Conservation (phyloP, 75 land plant genomes). For the Picea glauca region DNA sequence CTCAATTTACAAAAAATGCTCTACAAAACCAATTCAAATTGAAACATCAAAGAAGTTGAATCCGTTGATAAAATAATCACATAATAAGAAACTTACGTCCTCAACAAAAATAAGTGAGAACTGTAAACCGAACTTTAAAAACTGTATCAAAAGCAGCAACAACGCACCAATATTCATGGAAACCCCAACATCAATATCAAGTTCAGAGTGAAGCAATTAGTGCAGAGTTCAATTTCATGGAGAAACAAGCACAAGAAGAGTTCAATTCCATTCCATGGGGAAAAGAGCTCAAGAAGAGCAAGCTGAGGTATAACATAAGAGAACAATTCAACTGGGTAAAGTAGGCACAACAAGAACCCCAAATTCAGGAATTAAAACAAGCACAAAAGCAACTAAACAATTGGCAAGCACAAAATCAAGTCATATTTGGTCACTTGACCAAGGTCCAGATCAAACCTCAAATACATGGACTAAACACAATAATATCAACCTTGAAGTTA, state of each 20-base stretch:
- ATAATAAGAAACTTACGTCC: background rate
- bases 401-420: background rate
- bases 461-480: too few relatives aligned
- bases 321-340: background rate
- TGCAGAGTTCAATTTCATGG: background rate
- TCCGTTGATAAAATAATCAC: background rate
- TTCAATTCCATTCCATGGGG: background rate
- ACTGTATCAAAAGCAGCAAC: background rate
- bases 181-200: background rate
- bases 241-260: background rate
- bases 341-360: background rate
- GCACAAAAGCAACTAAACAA: background rate
- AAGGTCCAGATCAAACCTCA: too few relatives aligned
- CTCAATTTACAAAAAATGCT: too few relatives aligned
- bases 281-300: background rate
- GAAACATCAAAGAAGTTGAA: background rate
- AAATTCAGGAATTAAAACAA: background rate
- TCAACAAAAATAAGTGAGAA: too few relatives aligned
- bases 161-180: too few relatives aligned
- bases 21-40: too few relatives aligned
- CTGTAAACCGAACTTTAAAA: background rate
- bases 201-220: background rate
- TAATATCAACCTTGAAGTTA: background rate
- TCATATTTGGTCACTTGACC: background rate
- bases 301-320: background rate